Conservation (phyloP, 2,329 filamentous ascomycete species). For the Coniochaeta pulveracea region DNA sequence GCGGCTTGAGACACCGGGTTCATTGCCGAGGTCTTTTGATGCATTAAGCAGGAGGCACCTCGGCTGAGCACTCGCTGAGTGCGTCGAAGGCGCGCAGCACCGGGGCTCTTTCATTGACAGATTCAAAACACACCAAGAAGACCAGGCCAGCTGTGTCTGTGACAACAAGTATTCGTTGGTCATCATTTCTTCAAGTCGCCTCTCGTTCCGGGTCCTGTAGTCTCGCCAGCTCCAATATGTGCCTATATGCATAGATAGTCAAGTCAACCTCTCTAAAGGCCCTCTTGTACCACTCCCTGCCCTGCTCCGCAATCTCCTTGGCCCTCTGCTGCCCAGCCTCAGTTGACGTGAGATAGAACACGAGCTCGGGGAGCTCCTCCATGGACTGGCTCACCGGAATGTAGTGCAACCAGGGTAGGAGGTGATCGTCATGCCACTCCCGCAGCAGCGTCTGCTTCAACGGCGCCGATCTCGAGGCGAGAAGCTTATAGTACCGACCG, state of each 20-base stretch:
- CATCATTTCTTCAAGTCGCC: too few relatives aligned
- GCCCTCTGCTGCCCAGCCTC: constrained; percentile 35
- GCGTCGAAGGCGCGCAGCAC: too few relatives aligned
- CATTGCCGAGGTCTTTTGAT: too few relatives aligned
- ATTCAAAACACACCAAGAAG: too few relatives aligned
- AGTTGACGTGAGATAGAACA: constrained; percentile 31
- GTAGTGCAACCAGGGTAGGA: constrained; percentile 46
- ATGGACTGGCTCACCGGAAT: constrained; percentile 37
- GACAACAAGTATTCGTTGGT: too few relatives aligned
- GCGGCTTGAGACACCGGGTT: too few relatives aligned
- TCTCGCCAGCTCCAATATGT: constrained; percentile 45
- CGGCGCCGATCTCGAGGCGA: constrained; percentile 32
- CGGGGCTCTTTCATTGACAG: too few relatives aligned
- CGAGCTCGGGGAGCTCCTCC: constrained; percentile 39
- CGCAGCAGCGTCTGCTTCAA: constrained; percentile 40
- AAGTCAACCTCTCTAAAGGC: constrained; percentile 48
- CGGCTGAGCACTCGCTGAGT: too few relatives aligned
- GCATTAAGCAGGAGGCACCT: too few relatives aligned
- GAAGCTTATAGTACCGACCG: constrained; percentile 37
- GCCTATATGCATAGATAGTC: constrained; percentile 46
- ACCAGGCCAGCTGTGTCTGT: too few relatives aligned
- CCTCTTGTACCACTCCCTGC: constrained; percentile 40
- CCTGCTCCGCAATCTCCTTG: constrained; percentile 37
- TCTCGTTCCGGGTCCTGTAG: too few relatives aligned
- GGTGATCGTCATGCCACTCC: constrained; percentile 47